Evolutionary conservation across 768 basidiomycete species (phyloP).

Genomic region (Polyporus arcularius): DNA sequence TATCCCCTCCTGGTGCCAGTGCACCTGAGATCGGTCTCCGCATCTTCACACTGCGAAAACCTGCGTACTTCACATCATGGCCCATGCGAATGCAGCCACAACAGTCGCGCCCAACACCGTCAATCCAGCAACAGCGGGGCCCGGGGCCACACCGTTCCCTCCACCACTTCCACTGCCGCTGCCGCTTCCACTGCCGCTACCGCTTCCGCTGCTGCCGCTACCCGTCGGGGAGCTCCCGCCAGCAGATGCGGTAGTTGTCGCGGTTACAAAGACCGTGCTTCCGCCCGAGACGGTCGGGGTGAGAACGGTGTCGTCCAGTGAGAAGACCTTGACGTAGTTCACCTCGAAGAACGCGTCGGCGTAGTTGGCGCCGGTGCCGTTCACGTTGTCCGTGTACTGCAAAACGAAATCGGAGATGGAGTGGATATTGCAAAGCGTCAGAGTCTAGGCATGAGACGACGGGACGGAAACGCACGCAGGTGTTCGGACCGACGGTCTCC

Average conservation of each 20-base stretch:
- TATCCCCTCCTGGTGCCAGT: too few species aligned
- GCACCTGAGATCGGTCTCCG: too few species aligned
- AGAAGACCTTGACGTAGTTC: slow-evolving; percentile 56
- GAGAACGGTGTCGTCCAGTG: slow-evolving; percentile 6
- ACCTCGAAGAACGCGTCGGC: slow-evolving; percentile 63
- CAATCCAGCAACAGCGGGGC: not conserved
- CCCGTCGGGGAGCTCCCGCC: not conserved
- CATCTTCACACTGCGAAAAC: too few species aligned
- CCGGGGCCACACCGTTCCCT: not conserved
- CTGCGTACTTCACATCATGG: slow-evolving; percentile 5
- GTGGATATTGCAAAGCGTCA: not conserved
- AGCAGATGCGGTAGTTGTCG: not conserved
- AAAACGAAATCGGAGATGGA: not conserved
- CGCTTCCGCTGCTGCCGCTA: not conserved
- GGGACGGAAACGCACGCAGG: slow-evolving; percentile 17
- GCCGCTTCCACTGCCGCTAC: not conserved
- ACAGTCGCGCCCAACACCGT: slow-evolving; percentile 8
- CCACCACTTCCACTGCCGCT: not conserved
- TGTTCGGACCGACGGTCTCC: slow-evolving; percentile 36
- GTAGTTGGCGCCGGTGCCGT: slow-evolving; percentile 32
- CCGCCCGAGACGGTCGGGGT: slow-evolving; percentile 2
- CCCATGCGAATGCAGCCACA: slow-evolving; percentile 10
- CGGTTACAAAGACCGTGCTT: slow-evolving; percentile 8
- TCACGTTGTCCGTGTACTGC: slow-evolving; percentile 50
- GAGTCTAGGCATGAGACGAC: not conserved